These are phyloP conservation scores for Cryphonectria radicalis DNA, from an alignment of 2,329 filamentous ascomycete genomes.

Conservation along the genomic window DNA sequence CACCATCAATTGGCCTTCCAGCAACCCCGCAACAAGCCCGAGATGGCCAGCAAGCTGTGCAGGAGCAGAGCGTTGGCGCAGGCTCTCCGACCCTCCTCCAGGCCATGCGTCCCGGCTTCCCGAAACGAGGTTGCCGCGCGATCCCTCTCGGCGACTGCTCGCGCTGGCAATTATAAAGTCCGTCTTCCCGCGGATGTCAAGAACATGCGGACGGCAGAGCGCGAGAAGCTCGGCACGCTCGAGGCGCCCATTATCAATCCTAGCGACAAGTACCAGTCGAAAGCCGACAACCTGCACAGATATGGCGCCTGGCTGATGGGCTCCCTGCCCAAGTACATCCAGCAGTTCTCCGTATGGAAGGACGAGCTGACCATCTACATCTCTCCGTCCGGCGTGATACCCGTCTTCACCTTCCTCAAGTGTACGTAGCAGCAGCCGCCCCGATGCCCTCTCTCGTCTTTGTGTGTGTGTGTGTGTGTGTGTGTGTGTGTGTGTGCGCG, in stretches of 20 bases:
- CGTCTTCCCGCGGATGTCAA: slow-evolving; percentile 63
- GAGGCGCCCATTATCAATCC: slow-evolving; percentile 85
- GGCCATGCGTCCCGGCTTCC: slow-evolving; percentile 45
- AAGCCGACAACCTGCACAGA: slow-evolving; percentile 84
- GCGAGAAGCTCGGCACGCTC: slow-evolving; percentile 64
- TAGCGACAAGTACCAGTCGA: slow-evolving; percentile 87
- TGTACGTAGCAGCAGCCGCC: slow-evolving; percentile 47
- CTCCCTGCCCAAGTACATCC: slow-evolving; percentile 94
- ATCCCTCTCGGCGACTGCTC: slow-evolving; percentile 55
- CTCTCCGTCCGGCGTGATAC: slow-evolving; percentile 82
- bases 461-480: too few relatives aligned
- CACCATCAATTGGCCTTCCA: slow-evolving; percentile 50
- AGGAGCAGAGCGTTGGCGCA: slow-evolving; percentile 60
- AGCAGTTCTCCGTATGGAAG: slow-evolving; percentile 99
- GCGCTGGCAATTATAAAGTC: slow-evolving; percentile 50
- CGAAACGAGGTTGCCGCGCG: slow-evolving; percentile 48
- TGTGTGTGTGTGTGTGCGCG: too few relatives aligned
- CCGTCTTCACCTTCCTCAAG: slow-evolving; percentile 93
- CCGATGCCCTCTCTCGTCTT: neutral
- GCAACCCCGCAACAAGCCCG: slow-evolving; percentile 39
- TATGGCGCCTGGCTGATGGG: slow-evolving; percentile 98
- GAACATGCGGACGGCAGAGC: slow-evolving; percentile 70
- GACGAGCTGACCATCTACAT: slow-evolving; percentile 97
- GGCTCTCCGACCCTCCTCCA: slow-evolving; percentile 57
- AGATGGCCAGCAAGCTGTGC: slow-evolving; percentile 65